Conservation (phyloP, 495 filamentous ascomycete species). For the Filosporella fistucella region DNA sequence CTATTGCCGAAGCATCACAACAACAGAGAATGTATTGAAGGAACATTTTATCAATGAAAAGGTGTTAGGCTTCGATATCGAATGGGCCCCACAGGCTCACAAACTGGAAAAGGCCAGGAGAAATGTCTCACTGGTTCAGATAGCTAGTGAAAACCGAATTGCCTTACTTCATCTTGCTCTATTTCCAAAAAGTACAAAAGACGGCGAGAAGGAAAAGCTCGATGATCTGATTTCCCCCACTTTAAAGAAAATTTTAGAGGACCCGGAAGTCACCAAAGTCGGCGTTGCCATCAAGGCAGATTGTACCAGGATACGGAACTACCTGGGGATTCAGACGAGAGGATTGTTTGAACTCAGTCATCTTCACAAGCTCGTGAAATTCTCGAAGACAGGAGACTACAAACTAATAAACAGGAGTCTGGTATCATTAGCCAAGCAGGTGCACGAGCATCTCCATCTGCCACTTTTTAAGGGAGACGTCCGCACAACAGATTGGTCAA, state of each 20-base stretch:
- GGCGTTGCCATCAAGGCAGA: conserved; percentile 76
- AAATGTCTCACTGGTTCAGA: conserved; percentile 74
- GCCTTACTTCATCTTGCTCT: conserved; percentile 75
- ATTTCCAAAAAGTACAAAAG: conserved; percentile 42
- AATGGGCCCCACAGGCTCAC: conserved; percentile 64
- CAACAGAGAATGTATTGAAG: conserved; percentile 58
- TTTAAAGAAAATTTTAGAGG: conserved; percentile 67
- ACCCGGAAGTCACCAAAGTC: conserved; percentile 63
- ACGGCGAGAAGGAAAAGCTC: too few relatives aligned
- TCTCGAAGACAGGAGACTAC: conserved; percentile 40
- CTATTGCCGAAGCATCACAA: conserved; percentile 65
- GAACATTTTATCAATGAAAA: conserved; percentile 64
- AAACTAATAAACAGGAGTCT: conserved; percentile 58
- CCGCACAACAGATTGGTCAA: conserved; percentile 68
- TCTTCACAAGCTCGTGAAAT: conserved; percentile 69
- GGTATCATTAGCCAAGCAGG: conserved; percentile 62
- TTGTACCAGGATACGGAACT: conserved; percentile 62
- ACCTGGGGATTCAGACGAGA: conserved; percentile 53
- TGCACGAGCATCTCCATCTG: conserved; percentile 66
- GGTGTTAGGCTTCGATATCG: conserved; percentile 79
- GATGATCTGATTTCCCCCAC: conserved; percentile 62
- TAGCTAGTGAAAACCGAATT: conserved; percentile 76
- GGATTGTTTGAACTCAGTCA: conserved; percentile 79
- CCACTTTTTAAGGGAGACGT: conserved; percentile 74
- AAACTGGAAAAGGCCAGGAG: conserved; percentile 35